A percentile compares a stretch with the other conserved stretches of the same genome.
phyloP scores from a whole-genome alignment of 2,329 filamentous ascomycete genomes.

The Aspergillus ustus region DNA sequence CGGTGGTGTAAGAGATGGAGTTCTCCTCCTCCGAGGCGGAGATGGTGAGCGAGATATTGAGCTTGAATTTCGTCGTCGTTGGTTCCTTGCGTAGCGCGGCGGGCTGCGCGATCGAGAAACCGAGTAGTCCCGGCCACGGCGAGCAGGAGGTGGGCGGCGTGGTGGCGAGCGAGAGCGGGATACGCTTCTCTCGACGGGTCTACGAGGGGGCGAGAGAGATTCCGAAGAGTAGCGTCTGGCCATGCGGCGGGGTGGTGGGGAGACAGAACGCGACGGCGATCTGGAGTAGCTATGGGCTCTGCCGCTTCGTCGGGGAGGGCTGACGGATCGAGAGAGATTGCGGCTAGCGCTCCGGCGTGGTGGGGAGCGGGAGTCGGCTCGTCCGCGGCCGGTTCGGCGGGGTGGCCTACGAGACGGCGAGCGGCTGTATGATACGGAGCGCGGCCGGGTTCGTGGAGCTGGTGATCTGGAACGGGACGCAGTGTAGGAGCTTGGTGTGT shows the following conservation, averaged over 20 bases:
- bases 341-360: slow-evolving; percentile 31
- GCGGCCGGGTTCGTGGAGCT: slow-evolving; percentile 34
- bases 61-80: slow-evolving; percentile 23
- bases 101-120: slow-evolving; percentile 31
- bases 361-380: slow-evolving; percentile 32
- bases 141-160: slow-evolving; percentile 25
- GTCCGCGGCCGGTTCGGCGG: slow-evolving; percentile 31
- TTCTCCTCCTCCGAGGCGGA: slow-evolving; percentile 24
- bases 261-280: slow-evolving; percentile 37
- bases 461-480: slow-evolving; percentile 44
- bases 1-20: slow-evolving; percentile 23
- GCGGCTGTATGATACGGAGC: slow-evolving; percentile 39
- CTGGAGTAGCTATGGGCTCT: slow-evolving; percentile 37
- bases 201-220: slow-evolving; percentile 37
- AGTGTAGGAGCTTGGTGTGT: slow-evolving; percentile 35
- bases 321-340: slow-evolving; percentile 39
- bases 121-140: slow-evolving; percentile 31
- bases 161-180: slow-evolving; percentile 31
- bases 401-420: slow-evolving; percentile 37
- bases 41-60: slow-evolving; percentile 26
- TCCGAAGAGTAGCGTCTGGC: slow-evolving; percentile 30
- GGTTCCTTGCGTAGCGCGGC: slow-evolving; percentile 19
- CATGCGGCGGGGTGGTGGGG: slow-evolving; percentile 32
- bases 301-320: slow-evolving; percentile 35
- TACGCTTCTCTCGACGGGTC: slow-evolving; percentile 26